Base-by-base conservation (phyloP, 257 asterid species). In the Capsicum rhomboideum region DNA sequence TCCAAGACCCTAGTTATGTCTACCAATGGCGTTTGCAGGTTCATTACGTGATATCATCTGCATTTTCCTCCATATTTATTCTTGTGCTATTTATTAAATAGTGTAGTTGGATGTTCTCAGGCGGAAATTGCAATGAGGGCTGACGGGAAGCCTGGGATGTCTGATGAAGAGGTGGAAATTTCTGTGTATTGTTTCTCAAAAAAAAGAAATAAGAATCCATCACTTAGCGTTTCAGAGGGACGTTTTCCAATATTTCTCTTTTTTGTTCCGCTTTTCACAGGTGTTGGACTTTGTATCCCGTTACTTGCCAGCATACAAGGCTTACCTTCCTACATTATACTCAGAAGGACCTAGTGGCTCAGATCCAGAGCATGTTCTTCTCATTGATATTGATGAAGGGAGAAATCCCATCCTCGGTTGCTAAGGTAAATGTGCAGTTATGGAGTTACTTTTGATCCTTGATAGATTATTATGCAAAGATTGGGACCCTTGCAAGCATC, bases 1-100 rank as follows among this genome's bases (percentile, higher is more conserved):
- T 97, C 88, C 86, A 91, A 83, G 97, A 97, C 84, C 99, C 99
- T 26, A 91, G 90, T 86, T 92, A 83, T 49, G 99, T 97, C 66
- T 97, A 92, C 86, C 93, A 91, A 72, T 97, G 99, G 98, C 95
- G 99, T 44, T 91, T 97, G 88, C 97, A 93, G 96, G 99, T 94
- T 53, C 55, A 21, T 69, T 68, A 40, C 49, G 77, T 63, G 26
- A 12, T 77, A 83, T 71, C 85, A 59, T 63, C 83, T 68, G 52
- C 87, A 82, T 81, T 71, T 13, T 42, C 10, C 55, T 28, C 68
- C 17, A 5, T 53, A 6, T 54, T 67, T 18, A 20, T 18, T 71
- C 61, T 23, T 37, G 79, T 4, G 37, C 23, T 64, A 14, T 37
- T 88, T 49, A 53, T 67, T 89, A 64, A 86, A 77, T 61, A 40